Conservation (phyloP, 331 rosid species). For the Spiraea crenata region DNA sequence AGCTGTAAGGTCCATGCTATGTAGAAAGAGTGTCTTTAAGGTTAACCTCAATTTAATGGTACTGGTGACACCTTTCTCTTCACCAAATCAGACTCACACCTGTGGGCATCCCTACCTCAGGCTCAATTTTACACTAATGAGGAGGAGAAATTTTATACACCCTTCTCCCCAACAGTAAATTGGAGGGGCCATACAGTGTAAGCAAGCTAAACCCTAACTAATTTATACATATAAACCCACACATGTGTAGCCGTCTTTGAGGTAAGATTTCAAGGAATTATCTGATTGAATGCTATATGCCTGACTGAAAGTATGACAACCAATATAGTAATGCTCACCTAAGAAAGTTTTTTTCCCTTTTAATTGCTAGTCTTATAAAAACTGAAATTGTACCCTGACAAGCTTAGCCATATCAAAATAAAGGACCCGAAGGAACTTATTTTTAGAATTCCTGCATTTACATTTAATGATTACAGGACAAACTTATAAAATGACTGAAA, state of each 20-base stretch:
- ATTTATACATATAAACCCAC: neutral
- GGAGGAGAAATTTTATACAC: neutral
- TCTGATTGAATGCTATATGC: neutral
- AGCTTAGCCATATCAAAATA: neutral
- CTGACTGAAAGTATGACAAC: neutral
- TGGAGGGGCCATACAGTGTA: neutral
- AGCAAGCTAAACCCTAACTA: neutral
- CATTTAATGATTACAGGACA: neutral
- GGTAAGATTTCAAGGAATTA: neutral
- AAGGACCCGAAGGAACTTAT: neutral
- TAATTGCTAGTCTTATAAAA: neutral
- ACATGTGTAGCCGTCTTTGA: neutral
- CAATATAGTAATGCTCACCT: neutral
- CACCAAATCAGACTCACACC: too few species aligned
- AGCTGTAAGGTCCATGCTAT: too few species aligned
- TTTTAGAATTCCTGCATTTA: neutral
- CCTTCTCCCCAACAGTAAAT: neutral
- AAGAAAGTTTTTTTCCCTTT: neutral
- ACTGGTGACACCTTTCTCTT: too few species aligned
- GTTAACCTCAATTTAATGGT: too few species aligned
- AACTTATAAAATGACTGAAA: neutral
- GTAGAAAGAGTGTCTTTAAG: too few species aligned
- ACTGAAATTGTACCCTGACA: neutral
- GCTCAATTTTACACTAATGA: neutral
- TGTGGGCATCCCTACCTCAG: too few species aligned